phyloP scores from a whole-genome alignment of 225 moss, liverwort and hornwort genomes.

The Thuidium tamariscinum region DNA sequence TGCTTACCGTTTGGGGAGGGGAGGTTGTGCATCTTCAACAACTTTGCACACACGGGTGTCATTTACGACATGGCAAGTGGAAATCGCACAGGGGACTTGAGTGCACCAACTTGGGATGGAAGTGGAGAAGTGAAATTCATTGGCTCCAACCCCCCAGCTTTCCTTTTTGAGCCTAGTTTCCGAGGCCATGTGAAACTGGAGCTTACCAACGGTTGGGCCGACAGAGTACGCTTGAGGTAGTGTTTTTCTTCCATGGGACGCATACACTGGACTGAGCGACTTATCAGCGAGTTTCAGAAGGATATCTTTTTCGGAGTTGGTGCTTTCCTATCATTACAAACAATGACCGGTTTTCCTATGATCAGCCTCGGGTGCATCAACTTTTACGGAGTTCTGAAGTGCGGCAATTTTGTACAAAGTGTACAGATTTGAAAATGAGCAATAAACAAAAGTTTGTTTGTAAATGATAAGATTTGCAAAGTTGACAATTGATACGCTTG shows the following conservation, averaged over 20 bases:
- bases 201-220: background rate
- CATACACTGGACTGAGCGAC: background rate
- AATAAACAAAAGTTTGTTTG: background rate
- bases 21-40: slow-evolving; percentile 20
- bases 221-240: background rate
- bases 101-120: background rate
- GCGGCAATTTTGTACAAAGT: background rate
- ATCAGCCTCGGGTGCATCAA: background rate
- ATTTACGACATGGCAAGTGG: background rate
- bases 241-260: no score
- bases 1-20: background rate
- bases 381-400: background rate
- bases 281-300: background rate
- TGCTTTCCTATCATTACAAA: background rate
- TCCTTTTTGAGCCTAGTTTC: slow-evolving; percentile 13
- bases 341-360: background rate
- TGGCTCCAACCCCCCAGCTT: background rate
- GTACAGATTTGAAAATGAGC: background rate
- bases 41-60: background rate
- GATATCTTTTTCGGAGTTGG: background rate
- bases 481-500: background rate
- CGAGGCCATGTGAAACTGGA: background rate
- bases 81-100: background rate
- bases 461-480: background rate
- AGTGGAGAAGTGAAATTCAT: background rate